phyloP scores from a whole-genome alignment of 305 asterid species.

The Fraxinus nigra region DNA sequence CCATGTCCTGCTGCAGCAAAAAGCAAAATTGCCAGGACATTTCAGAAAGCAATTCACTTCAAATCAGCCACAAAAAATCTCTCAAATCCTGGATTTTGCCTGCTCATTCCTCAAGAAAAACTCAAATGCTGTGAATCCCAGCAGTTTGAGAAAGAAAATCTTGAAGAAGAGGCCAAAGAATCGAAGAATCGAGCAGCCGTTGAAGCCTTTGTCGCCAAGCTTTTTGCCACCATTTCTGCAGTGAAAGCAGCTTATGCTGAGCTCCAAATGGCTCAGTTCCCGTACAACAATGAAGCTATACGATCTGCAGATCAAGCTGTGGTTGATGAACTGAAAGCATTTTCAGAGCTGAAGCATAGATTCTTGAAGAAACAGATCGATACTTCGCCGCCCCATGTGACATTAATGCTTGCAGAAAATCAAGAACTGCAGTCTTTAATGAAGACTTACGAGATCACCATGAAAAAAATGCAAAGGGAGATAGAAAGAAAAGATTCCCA shows the following conservation, averaged over 20 bases:
- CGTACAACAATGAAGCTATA: constrained; percentile 65
- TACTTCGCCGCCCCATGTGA: constrained; percentile 86
- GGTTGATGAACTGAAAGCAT: constrained; percentile 64
- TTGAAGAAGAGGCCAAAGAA: constrained; percentile 44
- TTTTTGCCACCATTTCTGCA: constrained; percentile 79
- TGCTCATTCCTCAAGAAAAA: constrained; percentile 78
- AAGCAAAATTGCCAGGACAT: constrained; percentile 53
- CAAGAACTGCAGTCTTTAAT: constrained; percentile 89
- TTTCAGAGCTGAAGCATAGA: constrained; percentile 73
- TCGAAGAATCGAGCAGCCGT: constrained; percentile 56
- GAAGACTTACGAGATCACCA: constrained; percentile 92
- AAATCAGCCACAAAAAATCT: constrained; percentile 37
- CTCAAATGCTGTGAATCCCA: constrained; percentile 81
- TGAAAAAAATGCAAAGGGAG: constrained; percentile 87
- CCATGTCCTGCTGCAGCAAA: constrained; percentile 42
- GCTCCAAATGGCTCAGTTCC: constrained; percentile 95
- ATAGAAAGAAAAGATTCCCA: constrained; percentile 48
- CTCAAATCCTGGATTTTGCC: constrained; percentile 64
- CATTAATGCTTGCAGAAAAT: constrained; percentile 86
- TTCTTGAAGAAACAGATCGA: constrained; percentile 72
- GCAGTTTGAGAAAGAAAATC: constrained; percentile 48
- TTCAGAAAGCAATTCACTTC: constrained; percentile 52
- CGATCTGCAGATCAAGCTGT: constrained; percentile 83
- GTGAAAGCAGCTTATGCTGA: constrained; percentile 91
- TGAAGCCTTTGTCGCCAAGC: constrained; percentile 88